These are phyloP conservation scores for Xylaria multiplex DNA, from an alignment of 2,329 filamentous ascomycete genomes.

Conservation along the genomic window DNA sequence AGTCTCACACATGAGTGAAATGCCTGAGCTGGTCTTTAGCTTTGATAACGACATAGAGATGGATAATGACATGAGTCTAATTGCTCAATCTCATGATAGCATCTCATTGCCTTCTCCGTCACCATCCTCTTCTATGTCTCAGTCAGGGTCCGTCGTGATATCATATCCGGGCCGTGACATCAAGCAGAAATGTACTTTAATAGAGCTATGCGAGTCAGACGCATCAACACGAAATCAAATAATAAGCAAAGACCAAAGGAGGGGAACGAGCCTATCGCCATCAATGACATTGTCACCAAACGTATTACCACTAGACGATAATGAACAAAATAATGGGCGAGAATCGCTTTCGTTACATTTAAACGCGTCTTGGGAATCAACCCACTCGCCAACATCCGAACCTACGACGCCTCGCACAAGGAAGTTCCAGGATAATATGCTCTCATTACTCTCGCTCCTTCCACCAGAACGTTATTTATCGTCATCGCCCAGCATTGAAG, in stretches of 20 bases:
- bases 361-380: not conserved
- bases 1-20: not conserved
- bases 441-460: slow-evolving; percentile 20
- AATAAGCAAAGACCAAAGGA: not conserved
- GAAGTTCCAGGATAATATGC: slow-evolving; percentile 13
- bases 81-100: not conserved
- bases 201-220: not conserved
- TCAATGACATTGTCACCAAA: not conserved
- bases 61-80: not conserved
- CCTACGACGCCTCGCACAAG: slow-evolving; percentile 16
- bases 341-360: not conserved
- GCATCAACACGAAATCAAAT: not conserved
- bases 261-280: not conserved
- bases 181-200: not conserved
- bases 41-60: slow-evolving; percentile 5
- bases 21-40: slow-evolving; percentile 11
- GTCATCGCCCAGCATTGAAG: slow-evolving; percentile 10
- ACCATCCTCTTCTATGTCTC: not conserved
- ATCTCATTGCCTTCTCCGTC: slow-evolving; percentile 2
- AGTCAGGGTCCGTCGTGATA: slow-evolving; percentile 11
- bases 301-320: not conserved
- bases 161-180: not conserved
- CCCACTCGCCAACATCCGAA: not conserved
- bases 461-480: slow-evolving; percentile 18
- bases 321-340: not conserved